These are phyloP conservation scores for Hamiltosporidium tvaerminnensis DNA, from an alignment of 371 early-diverging fungal species.

Conservation along the genomic window DNA sequence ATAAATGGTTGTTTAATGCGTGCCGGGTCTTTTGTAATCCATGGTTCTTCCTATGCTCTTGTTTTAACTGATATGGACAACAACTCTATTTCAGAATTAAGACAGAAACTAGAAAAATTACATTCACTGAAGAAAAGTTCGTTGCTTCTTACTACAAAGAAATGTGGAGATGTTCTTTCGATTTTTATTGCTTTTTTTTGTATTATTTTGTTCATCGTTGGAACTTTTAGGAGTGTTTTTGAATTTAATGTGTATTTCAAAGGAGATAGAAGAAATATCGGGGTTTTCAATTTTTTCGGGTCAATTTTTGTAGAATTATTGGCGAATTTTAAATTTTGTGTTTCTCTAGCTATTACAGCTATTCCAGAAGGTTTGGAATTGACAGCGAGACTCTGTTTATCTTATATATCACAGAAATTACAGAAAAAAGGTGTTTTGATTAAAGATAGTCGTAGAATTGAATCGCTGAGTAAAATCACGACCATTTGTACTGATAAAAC, in stretches of 20 bases:
- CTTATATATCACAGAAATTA: conserved; percentile 83
- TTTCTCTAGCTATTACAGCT: conserved; percentile 90
- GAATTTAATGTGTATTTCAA: conserved; percentile 57
- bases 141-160: too few species aligned
- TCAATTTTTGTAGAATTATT: conserved; percentile 67
- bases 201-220: conserved; percentile 80
- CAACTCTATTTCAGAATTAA: too few species aligned
- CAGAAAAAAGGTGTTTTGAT: conserved; percentile 84
- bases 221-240: conserved; percentile 56
- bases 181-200: conserved; percentile 78
- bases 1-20: too few species aligned
- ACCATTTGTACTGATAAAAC: conserved; percentile 95
- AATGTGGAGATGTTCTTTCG: conserved; percentile 68
- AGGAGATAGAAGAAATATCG: conserved; percentile 64
- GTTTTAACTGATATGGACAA: too few species aligned
- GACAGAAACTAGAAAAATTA: too few species aligned
- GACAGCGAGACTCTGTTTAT: conserved; percentile 82
- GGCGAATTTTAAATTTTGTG: conserved; percentile 66
- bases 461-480: conserved; percentile 80
- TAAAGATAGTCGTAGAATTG: conserved; percentile 69
- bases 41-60: too few species aligned
- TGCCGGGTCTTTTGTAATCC: too few species aligned
- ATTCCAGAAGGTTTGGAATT: conserved; percentile 92
- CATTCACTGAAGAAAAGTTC: too few species aligned
- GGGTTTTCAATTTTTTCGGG: conserved; percentile 54